phyloP scores from a whole-genome alignment of 1,284 basidiomycete genomes.

The Fomitopsis palustris region DNA sequence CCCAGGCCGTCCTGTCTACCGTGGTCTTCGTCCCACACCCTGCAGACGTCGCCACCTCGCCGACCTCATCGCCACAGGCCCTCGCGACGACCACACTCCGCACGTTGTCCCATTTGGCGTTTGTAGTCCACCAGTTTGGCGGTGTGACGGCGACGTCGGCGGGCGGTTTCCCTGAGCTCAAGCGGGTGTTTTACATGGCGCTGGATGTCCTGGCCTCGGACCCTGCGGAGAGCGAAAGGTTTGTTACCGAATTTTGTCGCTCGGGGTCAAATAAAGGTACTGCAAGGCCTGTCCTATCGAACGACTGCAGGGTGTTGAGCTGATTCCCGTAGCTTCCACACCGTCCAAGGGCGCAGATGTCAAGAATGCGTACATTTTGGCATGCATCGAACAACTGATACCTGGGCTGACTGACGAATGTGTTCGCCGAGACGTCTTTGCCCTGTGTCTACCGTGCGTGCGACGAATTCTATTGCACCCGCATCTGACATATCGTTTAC shows the following conservation, averaged over 20 bases:
- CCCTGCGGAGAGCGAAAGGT: slow-evolving; percentile 36
- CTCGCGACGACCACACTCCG: slow-evolving; percentile 49
- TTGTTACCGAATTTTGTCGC: slow-evolving; percentile 38
- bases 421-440: slow-evolving; percentile 50
- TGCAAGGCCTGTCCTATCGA: not conserved
- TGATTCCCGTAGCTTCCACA: not conserved
- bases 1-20: slow-evolving; percentile 55
- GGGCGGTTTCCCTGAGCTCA: slow-evolving; percentile 59
- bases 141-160: slow-evolving; percentile 52
- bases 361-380: slow-evolving; percentile 59
- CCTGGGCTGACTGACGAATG: slow-evolving; percentile 47
- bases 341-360: slow-evolving; percentile 34
- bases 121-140: slow-evolving; percentile 71
- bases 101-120: slow-evolving; percentile 60
- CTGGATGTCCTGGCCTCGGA: slow-evolving; percentile 61
- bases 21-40: slow-evolving; percentile 47
- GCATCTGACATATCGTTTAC: slow-evolving; percentile 3
- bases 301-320: not conserved
- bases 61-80: slow-evolving; percentile 34
- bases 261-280: slow-evolving; percentile 16
- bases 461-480: not conserved
- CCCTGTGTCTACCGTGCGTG: slow-evolving; percentile 59
- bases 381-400: slow-evolving; percentile 68
- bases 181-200: slow-evolving; percentile 67
- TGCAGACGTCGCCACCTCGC: slow-evolving; percentile 7